phyloP scores from a whole-genome alignment of 768 basidiomycete species.

The Tricholoma terreum region DNA sequence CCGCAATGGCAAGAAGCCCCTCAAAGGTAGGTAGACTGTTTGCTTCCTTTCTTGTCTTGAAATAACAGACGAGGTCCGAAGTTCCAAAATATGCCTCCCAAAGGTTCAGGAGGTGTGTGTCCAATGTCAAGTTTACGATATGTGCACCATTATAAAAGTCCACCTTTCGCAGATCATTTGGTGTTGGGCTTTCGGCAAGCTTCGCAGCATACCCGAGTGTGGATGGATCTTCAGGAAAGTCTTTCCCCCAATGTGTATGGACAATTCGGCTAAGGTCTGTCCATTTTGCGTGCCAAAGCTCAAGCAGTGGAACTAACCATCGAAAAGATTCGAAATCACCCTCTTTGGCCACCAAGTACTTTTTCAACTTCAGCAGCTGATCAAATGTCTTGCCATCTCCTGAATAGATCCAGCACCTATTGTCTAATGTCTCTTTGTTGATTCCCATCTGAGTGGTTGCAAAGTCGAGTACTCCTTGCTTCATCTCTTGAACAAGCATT shows the following conservation, averaged over 20 bases:
- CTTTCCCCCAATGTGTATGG: constrained; percentile 19
- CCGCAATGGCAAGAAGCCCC: constrained; percentile 1
- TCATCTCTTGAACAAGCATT: constrained; percentile 17
- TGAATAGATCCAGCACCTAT: constrained; percentile 6
- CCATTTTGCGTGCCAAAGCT: too few species aligned
- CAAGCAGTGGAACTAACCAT: constrained; percentile 19
- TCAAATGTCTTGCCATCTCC: constrained; percentile 22
- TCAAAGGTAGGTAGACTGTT: constrained; percentile 5
- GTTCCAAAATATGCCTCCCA: constrained; percentile 20
- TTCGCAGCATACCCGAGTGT: constrained; percentile 17
- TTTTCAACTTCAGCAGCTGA: too few species aligned
- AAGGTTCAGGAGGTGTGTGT: constrained; percentile 18
- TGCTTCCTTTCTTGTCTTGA: background rate
- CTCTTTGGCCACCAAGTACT: constrained; percentile 7
- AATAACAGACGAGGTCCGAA: constrained; percentile 4
- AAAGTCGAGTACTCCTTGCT: constrained; percentile 18
- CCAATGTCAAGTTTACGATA: constrained; percentile 15
- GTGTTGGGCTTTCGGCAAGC: constrained; percentile 15
- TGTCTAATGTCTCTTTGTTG: constrained; percentile 9
- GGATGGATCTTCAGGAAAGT: constrained; percentile 12
- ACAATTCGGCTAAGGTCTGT: constrained; percentile 25
- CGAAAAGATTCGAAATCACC: constrained; percentile 18
- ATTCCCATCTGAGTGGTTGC: constrained; percentile 13
- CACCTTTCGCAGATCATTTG: constrained; percentile 22
- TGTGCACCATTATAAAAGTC: constrained; percentile 21